Evolutionary conservation across 306 rosid genomes (phyloP).

Genomic region (Astragalus glycyphyllos): DNA sequence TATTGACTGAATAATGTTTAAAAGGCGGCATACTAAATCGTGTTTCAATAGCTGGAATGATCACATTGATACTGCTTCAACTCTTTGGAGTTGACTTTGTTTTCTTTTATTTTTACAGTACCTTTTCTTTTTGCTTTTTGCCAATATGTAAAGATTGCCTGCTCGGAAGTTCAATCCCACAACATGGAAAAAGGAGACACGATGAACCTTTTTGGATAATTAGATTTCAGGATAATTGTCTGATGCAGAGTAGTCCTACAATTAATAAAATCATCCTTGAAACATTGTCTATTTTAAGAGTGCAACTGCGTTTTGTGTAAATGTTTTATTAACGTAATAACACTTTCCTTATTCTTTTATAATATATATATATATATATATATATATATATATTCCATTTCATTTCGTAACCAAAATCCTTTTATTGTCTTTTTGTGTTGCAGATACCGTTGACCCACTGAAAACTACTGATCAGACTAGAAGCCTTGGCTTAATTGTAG

Average conservation of each 20-base stretch:
- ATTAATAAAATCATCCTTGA: background rate
- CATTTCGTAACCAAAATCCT: too few species aligned
- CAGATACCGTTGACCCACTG: too few species aligned
- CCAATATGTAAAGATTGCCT: conserved; percentile 2
- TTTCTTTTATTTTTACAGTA: too few species aligned
- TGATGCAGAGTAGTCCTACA: conserved; percentile 13
- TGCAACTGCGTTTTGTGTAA: background rate
- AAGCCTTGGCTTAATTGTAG: too few species aligned
- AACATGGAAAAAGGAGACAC: background rate
- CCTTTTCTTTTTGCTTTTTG: background rate
- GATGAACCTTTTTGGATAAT: background rate
- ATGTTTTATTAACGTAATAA: too few species aligned
- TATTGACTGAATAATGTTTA: background rate
- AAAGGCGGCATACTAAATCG: background rate
- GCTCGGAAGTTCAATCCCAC: background rate
- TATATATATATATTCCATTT: too few species aligned
- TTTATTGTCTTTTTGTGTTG: too few species aligned
- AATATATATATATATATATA: too few species aligned
- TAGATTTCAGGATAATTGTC: background rate
- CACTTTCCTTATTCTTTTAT: too few species aligned
- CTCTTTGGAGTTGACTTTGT: background rate
- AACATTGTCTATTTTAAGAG: background rate
- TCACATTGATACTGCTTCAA: conserved; percentile 2
- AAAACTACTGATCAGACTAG: too few species aligned
- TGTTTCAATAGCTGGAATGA: background rate